A percentile compares a stretch with the other conserved stretches of the same genome.
Evolutionary conservation across 306 rosid genomes (phyloP).

Genomic region (Glycyrrhiza uralensis): DNA sequence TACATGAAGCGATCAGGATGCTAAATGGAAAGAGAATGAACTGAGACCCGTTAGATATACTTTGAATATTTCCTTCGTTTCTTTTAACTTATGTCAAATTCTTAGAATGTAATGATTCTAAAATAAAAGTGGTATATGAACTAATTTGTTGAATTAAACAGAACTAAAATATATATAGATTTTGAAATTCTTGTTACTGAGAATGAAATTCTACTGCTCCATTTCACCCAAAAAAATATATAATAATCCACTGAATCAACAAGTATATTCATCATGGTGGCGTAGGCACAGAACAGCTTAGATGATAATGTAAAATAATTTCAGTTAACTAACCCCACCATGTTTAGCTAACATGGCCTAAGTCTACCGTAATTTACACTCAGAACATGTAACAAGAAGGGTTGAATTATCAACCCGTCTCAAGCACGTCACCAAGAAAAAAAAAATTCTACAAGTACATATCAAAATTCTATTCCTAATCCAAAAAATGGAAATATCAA

Average conservation of each 20-base stretch:
- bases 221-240: not conserved
- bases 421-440: not conserved
- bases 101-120: not conserved
- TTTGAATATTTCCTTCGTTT: not conserved
- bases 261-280: not conserved
- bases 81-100: not conserved
- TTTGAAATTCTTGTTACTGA: not conserved
- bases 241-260: not conserved
- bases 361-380: slow-evolving; percentile 23
- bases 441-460: not conserved
- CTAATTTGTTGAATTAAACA: not conserved
- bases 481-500: slow-evolving; percentile 1
- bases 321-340: not conserved
- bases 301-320: not conserved
- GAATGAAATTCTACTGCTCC: not conserved
- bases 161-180: not conserved
- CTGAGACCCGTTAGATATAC: not conserved
- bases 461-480: slow-evolving; percentile 29
- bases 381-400: not conserved
- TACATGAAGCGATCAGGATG: not conserved
- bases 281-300: not conserved
- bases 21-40: not conserved
- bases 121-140: not conserved
- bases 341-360: not conserved
- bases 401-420: not conserved